A percentile compares a stretch with the other conserved stretches of the same genome.
Evolutionary conservation across 2,329 filamentous ascomycete species (phyloP).

Genomic region (Verticillium dahliae): DNA sequence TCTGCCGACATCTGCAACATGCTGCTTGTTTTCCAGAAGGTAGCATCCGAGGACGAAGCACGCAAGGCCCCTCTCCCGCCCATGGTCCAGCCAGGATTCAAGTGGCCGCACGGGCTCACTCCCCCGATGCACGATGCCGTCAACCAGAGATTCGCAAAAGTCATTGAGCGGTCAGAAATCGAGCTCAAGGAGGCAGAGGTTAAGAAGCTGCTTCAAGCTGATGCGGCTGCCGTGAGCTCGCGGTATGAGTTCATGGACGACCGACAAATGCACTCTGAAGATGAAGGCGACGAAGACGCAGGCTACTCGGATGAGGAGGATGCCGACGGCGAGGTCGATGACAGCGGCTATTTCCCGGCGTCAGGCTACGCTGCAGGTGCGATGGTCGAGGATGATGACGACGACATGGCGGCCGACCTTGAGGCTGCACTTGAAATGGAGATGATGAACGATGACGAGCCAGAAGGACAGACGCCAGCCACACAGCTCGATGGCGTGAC

Average conservation of each 20-base stretch:
- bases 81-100: constrained; percentile 62
- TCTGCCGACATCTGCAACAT: constrained; percentile 85
- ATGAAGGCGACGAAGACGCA: constrained; percentile 48
- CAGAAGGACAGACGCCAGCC: constrained; percentile 28
- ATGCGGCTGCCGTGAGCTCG: constrained; percentile 54
- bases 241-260: constrained; percentile 61
- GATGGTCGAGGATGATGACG: constrained; percentile 33
- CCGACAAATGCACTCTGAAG: constrained; percentile 22
- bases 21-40: constrained; percentile 68
- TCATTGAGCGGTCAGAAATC: constrained; percentile 75
- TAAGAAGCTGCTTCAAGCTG: constrained; percentile 64
- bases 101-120: constrained; percentile 80
- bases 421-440: constrained; percentile 45
- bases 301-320: constrained; percentile 56
- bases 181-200: constrained; percentile 79
- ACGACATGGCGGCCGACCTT: constrained; percentile 49
- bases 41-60: constrained; percentile 61
- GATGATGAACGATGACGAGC: constrained; percentile 28
- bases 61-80: constrained; percentile 60
- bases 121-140: constrained; percentile 83
- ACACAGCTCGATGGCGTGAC: constrained; percentile 37
- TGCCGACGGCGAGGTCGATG: constrained; percentile 38
- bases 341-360: constrained; percentile 31
- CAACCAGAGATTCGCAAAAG: constrained; percentile 76
- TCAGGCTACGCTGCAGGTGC: constrained; percentile 21